These are phyloP conservation scores for Spencermartinsiella europaea DNA, from an alignment of 805 yeast species.

Conservation along the genomic window DNA sequence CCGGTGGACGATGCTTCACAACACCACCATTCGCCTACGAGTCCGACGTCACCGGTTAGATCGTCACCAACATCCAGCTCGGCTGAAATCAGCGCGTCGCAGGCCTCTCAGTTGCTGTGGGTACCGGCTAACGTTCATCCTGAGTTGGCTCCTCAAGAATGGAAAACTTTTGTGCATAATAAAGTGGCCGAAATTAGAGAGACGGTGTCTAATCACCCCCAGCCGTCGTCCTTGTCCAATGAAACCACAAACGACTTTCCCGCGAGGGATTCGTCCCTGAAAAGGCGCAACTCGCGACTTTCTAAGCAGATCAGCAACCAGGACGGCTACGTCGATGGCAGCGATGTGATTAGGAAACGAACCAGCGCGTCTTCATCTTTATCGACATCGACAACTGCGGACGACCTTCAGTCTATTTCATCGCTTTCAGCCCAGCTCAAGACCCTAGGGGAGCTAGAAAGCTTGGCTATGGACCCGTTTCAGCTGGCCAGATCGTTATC, in stretches of 20 bases:
- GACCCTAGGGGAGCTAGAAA: slow-evolving; percentile 58
- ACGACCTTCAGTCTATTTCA: slow-evolving; percentile 26
- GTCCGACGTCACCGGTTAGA: neutral
- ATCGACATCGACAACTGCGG: neutral
- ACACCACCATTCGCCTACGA: slow-evolving; percentile 5
- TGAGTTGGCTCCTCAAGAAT: slow-evolving; percentile 85
- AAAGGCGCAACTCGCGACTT: slow-evolving; percentile 28
- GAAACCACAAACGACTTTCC: slow-evolving; percentile 2
- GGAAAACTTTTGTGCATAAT: slow-evolving; percentile 38
- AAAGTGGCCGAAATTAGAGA: slow-evolving; percentile 34
- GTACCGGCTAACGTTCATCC: slow-evolving; percentile 96
- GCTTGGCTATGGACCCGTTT: slow-evolving; percentile 65
- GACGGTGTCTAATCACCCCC: slow-evolving; percentile 11
- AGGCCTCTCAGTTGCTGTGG: slow-evolving; percentile 55
- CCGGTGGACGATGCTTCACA: neutral
- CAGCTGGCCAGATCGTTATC: slow-evolving; percentile 77
- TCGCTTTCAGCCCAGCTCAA: slow-evolving; percentile 63
- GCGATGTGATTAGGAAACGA: slow-evolving; percentile 26
- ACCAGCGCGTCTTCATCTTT: slow-evolving; percentile 5
- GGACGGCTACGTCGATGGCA: slow-evolving; percentile 30
- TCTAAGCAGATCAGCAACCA: slow-evolving; percentile 32
- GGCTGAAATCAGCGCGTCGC: slow-evolving; percentile 13
- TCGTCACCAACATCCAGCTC: slow-evolving; percentile 1
- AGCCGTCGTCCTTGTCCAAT: slow-evolving; percentile 6
- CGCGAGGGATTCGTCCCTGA: slow-evolving; percentile 1